Percentiles rank a stretch among this genome's conserved stretches.
phyloP scores from a whole-genome alignment of 805 yeast species.

The Candida mattraensis region DNA sequence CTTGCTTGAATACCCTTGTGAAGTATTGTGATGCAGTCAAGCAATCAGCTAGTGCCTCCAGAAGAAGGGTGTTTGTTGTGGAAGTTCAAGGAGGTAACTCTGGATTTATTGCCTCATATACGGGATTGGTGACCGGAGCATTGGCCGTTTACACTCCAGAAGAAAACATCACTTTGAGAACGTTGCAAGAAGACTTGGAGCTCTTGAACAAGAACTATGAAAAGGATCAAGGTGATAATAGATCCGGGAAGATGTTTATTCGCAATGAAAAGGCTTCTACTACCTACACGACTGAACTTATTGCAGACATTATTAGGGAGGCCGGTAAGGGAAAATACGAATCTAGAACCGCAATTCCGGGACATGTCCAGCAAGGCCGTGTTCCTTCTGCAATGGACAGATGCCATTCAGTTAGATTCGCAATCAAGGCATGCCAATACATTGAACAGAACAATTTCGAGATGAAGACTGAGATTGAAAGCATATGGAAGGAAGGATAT shows the following conservation, averaged over 20 bases:
- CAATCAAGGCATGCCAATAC: slow-evolving; percentile 85
- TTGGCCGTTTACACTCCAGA: slow-evolving; percentile 91
- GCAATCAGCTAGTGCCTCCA: slow-evolving; percentile 91
- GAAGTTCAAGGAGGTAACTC: slow-evolving; percentile 98
- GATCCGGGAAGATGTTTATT: slow-evolving; percentile 83
- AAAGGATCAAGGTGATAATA: slow-evolving; percentile 72
- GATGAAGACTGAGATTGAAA: slow-evolving; percentile 14
- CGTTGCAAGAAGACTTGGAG: slow-evolving; percentile 73
- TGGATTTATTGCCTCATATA: slow-evolving; percentile 87
- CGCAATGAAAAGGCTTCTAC: slow-evolving; percentile 82
- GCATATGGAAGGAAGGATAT: slow-evolving; percentile 22
- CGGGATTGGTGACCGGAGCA: slow-evolving; percentile 87
- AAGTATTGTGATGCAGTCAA: slow-evolving; percentile 94
- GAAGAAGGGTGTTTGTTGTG: slow-evolving; percentile 92
- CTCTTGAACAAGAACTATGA: slow-evolving; percentile 66
- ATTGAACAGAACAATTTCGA: slow-evolving; percentile 54
- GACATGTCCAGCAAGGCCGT: slow-evolving; percentile 98
- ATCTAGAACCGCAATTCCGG: slow-evolving; percentile 94
- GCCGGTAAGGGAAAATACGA: slow-evolving; percentile 71
- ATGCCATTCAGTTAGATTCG: slow-evolving; percentile 83
- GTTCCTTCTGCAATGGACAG: slow-evolving; percentile 94
- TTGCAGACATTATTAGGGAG: slow-evolving; percentile 82
- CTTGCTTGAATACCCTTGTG: slow-evolving; percentile 88
- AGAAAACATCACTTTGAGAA: slow-evolving; percentile 64
- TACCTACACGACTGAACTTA: slow-evolving; percentile 76